phyloP scores from a whole-genome alignment of 139 green algal species.

The Cymbomonas tetramitiformis region DNA sequence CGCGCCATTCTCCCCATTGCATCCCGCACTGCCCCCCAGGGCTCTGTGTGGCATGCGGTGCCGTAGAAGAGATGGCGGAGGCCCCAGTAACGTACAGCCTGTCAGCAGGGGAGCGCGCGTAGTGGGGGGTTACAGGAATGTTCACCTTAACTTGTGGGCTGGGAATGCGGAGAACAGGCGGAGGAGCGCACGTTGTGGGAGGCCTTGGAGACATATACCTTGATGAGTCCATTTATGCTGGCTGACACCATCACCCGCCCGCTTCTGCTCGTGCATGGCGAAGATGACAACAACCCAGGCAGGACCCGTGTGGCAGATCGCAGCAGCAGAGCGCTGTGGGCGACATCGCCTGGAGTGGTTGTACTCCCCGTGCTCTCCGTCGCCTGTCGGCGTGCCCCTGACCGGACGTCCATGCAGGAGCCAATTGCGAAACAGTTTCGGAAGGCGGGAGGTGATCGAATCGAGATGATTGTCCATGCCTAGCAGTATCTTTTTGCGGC shows the following conservation, averaged over 20 bases:
- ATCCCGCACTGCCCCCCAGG: too few species aligned
- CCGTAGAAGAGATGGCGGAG: too few species aligned
- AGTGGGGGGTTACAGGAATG: too few species aligned
- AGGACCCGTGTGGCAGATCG: background rate
- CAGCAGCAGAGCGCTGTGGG: background rate
- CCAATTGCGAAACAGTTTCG: too few species aligned
- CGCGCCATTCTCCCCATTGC: too few species aligned
- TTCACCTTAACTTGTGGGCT: too few species aligned
- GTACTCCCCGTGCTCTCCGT: background rate
- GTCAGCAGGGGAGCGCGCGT: too few species aligned
- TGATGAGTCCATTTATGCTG: slow-evolving; percentile 58
- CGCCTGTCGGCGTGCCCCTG: background rate
- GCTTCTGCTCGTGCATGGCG: slow-evolving; percentile 86
- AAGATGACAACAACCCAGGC: slow-evolving; percentile 93
- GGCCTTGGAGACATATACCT: slow-evolving; percentile 69
- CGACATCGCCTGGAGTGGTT: background rate
- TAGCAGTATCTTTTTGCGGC: too few species aligned
- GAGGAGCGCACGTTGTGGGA: slow-evolving; percentile 93
- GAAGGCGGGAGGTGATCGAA: too few species aligned
- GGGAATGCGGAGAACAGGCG: slow-evolving; percentile 45
- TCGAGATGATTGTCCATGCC: too few species aligned
- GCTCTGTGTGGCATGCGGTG: too few species aligned
- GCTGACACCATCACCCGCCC: slow-evolving; percentile 84
- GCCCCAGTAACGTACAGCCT: too few species aligned
- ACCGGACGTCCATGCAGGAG: background rate